phyloP scores from a whole-genome alignment of 73 alveolate species.

The Tetrahymena elliotti region DNA sequence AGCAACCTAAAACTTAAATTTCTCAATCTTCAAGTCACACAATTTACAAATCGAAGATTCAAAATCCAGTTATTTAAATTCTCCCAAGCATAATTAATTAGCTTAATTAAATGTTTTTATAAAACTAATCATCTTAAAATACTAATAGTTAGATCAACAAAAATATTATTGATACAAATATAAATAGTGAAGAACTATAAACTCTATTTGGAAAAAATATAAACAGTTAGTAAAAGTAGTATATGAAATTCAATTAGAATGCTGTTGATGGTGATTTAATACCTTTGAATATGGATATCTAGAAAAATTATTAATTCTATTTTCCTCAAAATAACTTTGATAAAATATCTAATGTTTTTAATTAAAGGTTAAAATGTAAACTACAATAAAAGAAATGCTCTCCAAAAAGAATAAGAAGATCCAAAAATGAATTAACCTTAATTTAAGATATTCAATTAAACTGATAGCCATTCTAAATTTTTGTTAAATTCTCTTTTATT shows the following conservation, averaged over 20 bases:
- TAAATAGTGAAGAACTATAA: background rate
- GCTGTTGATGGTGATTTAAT: background rate
- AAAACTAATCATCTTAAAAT: background rate
- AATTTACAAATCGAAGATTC: no score
- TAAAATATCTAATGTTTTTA: background rate
- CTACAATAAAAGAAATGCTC: background rate
- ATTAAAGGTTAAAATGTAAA: background rate
- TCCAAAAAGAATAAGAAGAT: background rate
- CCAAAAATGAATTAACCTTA: background rate
- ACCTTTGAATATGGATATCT: background rate
- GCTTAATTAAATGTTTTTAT: no score
- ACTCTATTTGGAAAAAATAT: background rate
- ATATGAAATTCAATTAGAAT: background rate
- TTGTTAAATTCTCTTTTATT: no score
- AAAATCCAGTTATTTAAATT: background rate
- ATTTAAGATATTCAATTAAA: background rate
- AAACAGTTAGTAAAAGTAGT: background rate
- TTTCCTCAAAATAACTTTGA: background rate
- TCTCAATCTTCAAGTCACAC: background rate
- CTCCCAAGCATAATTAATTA: background rate
- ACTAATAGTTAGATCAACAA: no score
- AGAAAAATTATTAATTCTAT: background rate
- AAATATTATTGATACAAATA: background rate
- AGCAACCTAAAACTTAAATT: background rate
- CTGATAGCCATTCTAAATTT: background rate